Evolutionary conservation across 495 filamentous ascomycete species (phyloP).

Genomic region (Jackrogersella minutella): DNA sequence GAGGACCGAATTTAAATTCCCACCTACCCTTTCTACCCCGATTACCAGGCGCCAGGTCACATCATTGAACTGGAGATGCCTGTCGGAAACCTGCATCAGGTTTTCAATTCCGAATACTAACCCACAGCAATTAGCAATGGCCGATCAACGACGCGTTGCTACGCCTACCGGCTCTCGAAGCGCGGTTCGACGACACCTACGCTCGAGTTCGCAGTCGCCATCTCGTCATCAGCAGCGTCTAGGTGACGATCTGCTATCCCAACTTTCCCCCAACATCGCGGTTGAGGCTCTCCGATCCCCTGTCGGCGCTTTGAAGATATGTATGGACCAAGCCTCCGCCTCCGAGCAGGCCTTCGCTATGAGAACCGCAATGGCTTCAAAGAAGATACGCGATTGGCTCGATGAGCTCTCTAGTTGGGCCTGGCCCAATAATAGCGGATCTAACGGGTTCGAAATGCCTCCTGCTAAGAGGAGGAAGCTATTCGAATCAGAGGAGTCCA

Average conservation of each 20-base stretch:
- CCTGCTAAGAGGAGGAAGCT: conserved; percentile 51
- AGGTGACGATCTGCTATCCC: conserved; percentile 55
- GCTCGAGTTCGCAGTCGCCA: conserved; percentile 47
- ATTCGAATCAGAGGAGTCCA: conserved; percentile 23
- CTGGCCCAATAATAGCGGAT: conserved; percentile 69
- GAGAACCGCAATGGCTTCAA: conserved; percentile 74
- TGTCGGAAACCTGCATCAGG: conserved; percentile 16
- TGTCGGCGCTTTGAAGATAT: conserved; percentile 64
- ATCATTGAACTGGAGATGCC: conserved; percentile 29
- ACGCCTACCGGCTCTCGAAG: conserved; percentile 38
- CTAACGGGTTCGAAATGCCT: conserved; percentile 64
- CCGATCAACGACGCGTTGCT: conserved; percentile 35
- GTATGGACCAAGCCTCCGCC: conserved; percentile 71
- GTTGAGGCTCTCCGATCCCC: conserved; percentile 58
- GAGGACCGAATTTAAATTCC: conserved; percentile 32
- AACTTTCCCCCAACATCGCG: conserved; percentile 52
- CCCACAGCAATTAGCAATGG: conserved; percentile 38
- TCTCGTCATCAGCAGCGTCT: conserved; percentile 43
- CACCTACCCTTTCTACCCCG: neutral
- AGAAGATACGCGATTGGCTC: conserved; percentile 78
- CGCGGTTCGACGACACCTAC: conserved; percentile 37
- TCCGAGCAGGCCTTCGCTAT: conserved; percentile 76
- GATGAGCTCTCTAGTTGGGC: conserved; percentile 77
- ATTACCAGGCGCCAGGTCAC: conserved; percentile 32
- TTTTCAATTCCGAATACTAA: conserved; percentile 39